phyloP scores from a whole-genome alignment of 305 asterid genomes.

The Fraxinus ornus region DNA sequence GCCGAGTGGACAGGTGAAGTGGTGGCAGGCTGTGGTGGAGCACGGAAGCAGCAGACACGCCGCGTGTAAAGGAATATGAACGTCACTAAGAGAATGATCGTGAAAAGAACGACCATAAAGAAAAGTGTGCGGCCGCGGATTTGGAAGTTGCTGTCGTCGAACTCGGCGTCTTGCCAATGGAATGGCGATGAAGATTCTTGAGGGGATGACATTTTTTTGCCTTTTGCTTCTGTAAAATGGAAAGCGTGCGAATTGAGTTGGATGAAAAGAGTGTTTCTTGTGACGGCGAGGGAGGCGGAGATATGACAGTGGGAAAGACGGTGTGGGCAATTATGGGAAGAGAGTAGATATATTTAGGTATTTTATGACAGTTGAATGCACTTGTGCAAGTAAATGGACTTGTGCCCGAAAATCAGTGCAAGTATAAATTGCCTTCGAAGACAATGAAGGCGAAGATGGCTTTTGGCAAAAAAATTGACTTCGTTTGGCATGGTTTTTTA shows the following conservation, averaged over 20 bases:
- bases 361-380: conserved; percentile 8
- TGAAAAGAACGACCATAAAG: conserved; percentile 55
- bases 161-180: conserved; percentile 72
- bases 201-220: conserved; percentile 18
- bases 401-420: conserved; percentile 1
- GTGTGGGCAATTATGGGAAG: background rate
- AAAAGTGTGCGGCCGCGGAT: conserved; percentile 67
- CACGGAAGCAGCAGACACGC: conserved; percentile 54
- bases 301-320: background rate
- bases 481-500: no score
- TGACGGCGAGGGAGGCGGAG: background rate
- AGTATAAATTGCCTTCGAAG: background rate
- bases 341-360: background rate
- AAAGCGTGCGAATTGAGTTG: background rate
- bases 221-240: background rate
- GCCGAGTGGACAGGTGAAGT: conserved; percentile 14
- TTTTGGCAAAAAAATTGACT: background rate
- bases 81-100: conserved; percentile 40
- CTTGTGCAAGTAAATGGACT: conserved; percentile 18
- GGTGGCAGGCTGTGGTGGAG: background rate
- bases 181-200: conserved; percentile 41
- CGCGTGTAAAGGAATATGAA: conserved; percentile 56
- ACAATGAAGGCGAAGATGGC: background rate
- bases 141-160: conserved; percentile 68
- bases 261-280: background rate